These are phyloP conservation scores for Ophiostoma quercus DNA, from an alignment of 2,329 filamentous ascomycete genomes.

Conservation along the genomic window DNA sequence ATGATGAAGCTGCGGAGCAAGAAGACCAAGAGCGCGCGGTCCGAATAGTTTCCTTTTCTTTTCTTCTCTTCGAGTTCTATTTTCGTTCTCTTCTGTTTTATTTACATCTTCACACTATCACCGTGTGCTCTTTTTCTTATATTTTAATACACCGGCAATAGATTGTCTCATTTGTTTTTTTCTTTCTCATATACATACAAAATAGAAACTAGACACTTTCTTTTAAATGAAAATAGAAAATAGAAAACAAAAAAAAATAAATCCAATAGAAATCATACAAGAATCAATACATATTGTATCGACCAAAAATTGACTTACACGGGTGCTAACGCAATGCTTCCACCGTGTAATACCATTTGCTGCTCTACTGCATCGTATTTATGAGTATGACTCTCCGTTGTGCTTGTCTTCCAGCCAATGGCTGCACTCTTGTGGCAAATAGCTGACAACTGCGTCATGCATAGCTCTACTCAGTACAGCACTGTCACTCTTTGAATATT, in stretches of 20 bases:
- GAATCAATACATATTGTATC: neutral
- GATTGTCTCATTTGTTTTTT: neutral
- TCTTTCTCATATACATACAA: neutral
- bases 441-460: neutral
- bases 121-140: neutral
- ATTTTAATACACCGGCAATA: neutral
- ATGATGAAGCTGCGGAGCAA: constrained; percentile 29
- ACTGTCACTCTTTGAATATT: neutral
- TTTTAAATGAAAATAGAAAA: too few relatives aligned
- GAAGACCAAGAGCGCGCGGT: constrained; percentile 26
- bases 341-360: neutral
- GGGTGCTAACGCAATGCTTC: neutral
- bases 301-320: too few relatives aligned
- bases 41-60: constrained; percentile 24
- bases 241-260: too few relatives aligned
- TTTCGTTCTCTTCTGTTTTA: neutral
- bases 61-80: neutral
- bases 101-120: neutral
- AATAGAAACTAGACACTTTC: too few relatives aligned
- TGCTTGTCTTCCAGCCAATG: neutral
- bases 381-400: neutral
- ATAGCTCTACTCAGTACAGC: neutral
- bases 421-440: neutral
- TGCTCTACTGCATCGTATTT: neutral
- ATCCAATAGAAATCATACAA: neutral